Evolutionary conservation across 148 eudicot species (phyloP), one percentile per base, ranked within the genome.

Genomic region (Rhododendron vialii): DNA sequence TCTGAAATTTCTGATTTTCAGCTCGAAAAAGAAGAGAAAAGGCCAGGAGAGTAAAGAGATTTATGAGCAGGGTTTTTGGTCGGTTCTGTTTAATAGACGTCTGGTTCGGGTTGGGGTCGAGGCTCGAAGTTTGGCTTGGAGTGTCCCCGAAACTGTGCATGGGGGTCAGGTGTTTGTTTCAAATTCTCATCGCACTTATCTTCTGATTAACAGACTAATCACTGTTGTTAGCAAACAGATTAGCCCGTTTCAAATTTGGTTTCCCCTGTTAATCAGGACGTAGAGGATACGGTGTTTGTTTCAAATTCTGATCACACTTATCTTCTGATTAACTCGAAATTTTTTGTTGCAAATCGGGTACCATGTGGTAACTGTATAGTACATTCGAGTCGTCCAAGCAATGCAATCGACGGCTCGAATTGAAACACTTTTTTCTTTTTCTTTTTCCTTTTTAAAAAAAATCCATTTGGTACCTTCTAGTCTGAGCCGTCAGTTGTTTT

Each of bases 101-200:
- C 79, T 59, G 83, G 83, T 78, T 85, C 28, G 87, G 30, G 0
- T 41, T 61, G 14, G 20, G 3, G 33, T 5, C 11, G 3, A 53
- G 76, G 83, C 17, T 78, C 69, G 43, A 77, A 78, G 20, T 59
- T 11, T 48, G 80, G 67, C 51, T 35, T 13, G 86, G 65, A 84
- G 43, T 14, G 3, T 28, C 15, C 59, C 78, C 86, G 80, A 84
- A 84, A 33, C 86, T 43, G 15, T 22, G 33, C 65, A 84, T 51
- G 86, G 4, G 24, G 28, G 35, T n/a, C 67, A 84, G 4, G 79
- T 84, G 61, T 30, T 28, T n/a, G 6, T 4, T 71, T 10, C 8
- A 30, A 71, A 65, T 63, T 67, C 48, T 63, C 36, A 55, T 51
- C 36, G 18, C 11, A 9, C 6, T 51, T 53, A 63, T 65, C 73